Percentiles rank a stretch among this genome's conserved stretches.
Evolutionary conservation across 2,329 filamentous ascomycete species (phyloP).

Genomic region (Colletotrichum gigasporum): DNA sequence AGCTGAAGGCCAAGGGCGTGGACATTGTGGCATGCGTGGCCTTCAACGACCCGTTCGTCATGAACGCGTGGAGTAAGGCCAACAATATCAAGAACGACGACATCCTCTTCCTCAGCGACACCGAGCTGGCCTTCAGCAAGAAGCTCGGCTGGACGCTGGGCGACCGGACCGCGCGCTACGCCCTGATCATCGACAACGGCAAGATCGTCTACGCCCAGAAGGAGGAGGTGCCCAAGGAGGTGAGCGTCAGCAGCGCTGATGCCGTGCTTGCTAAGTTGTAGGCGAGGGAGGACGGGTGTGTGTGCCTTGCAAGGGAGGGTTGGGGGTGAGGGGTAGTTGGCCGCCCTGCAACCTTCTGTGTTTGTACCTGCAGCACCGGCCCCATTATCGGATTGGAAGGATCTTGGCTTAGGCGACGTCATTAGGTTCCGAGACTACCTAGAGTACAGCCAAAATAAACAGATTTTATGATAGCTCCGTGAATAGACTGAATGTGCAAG

Average conservation of each 20-base stretch:
- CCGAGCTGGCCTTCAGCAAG: constrained; percentile 75
- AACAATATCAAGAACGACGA: constrained; percentile 78
- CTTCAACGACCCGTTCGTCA: constrained; percentile 86
- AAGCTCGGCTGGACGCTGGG: constrained; percentile 79
- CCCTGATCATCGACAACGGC: constrained; percentile 83
- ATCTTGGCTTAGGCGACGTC: too few relatives aligned
- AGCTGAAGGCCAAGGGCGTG: constrained; percentile 82
- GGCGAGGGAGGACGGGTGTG: too few relatives aligned
- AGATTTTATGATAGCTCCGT: too few relatives aligned
- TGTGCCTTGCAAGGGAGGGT: too few relatives aligned
- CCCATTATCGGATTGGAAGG: too few relatives aligned
- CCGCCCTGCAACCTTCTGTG: too few relatives aligned
- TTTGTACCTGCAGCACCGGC: too few relatives aligned
- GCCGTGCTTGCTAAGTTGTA: constrained; percentile 63
- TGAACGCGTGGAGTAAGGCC: constrained; percentile 90
- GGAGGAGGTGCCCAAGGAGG: constrained; percentile 63
- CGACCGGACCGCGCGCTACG: constrained; percentile 80
- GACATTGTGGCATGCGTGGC: constrained; percentile 84
- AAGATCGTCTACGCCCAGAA: constrained; percentile 83
- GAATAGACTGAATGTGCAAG: too few relatives aligned
- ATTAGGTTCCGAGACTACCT: too few relatives aligned
- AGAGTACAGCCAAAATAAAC: too few relatives aligned
- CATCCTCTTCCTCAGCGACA: constrained; percentile 80
- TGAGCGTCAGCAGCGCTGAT: constrained; percentile 60
- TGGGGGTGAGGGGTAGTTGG: too few relatives aligned